Base-by-base conservation (phyloP, 768 basidiomycete genomes). In the Rhodotorula babjevae region DNA sequence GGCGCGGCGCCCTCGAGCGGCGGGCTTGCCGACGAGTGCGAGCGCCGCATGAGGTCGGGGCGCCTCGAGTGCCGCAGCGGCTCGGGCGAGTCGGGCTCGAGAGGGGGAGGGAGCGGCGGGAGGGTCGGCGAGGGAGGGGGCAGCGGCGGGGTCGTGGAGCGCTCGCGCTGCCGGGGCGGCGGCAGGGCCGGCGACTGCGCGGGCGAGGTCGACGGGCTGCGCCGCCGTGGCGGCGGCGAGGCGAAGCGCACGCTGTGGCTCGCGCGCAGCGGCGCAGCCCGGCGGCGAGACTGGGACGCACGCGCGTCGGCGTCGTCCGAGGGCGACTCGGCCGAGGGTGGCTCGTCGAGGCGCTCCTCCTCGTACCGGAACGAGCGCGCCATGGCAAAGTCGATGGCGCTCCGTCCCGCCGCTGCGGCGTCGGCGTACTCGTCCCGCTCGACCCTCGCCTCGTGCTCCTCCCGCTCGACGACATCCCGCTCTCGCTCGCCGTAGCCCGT, bases 341-440 rank as follows among this genome's bases (percentile, higher is more conserved):
- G 65, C 0, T 71, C 65, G 3, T 62, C 64, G 4, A 53, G 36
- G 53, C 16, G 8, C 10, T 60, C 53, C 8, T 36, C 25, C 8
- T 60, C 53, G 7, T 29, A 46, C 2, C 16, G 57, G 42, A 63
- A 62, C 11, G 70, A 66, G 33, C 56, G 53, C 25, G 71, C 66
- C 71, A 72, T 72, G 12, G 71, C 71, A 50, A 67, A 72, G 23
- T 72, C 65, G 44, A 72, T 62, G 44, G 71, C 71, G n/a, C 71
- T 72, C 10, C 71, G 33, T 19, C 63, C 61, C 25, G 49, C 66
- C 23, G 1, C 29, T 2, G 55, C 61, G 18, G 42, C 66, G 40
- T 25, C 29, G 15, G 29, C 27, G 29, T 47, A 11, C n/a, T 29
- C 56, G 16, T 44, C 64, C 21, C 57, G 36, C 5, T 40, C 36